A percentile compares a stretch with the other conserved stretches of the same genome.
These are phyloP conservation scores for Solanum etuberosum DNA, from an alignment of 257 asterid species.

Conservation along the genomic window DNA sequence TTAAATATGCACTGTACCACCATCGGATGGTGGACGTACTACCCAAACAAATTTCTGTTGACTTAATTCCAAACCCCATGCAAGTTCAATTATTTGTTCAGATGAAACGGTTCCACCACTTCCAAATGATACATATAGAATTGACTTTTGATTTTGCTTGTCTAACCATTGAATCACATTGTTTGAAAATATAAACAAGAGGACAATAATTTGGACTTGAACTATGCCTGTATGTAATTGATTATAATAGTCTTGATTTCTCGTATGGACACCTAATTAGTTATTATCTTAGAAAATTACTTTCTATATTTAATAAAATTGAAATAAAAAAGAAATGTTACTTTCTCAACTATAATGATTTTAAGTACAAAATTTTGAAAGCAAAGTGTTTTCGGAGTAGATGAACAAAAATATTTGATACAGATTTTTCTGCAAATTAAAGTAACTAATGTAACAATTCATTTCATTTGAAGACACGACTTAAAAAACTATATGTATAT, in stretches of 20 bases:
- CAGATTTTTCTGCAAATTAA: background rate
- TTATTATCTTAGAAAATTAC: no score
- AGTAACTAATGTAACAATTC: background rate
- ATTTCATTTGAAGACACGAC: no score
- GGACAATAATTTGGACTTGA: no score
- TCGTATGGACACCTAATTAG: no score
- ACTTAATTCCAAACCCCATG: background rate
- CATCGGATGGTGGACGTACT: background rate
- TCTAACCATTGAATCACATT: background rate
- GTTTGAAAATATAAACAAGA: background rate
- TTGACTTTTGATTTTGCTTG: background rate
- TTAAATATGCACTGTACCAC: background rate
- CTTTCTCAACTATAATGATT: background rate
- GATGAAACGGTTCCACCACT: conserved; percentile 1
- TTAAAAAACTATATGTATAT: no score
- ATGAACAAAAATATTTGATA: no score
- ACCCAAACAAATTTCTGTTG: background rate
- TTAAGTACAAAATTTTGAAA: background rate
- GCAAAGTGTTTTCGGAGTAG: background rate
- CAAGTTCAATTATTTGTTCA: background rate
- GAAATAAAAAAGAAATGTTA: no score
- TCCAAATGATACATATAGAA: background rate
- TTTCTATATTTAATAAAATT: no score
- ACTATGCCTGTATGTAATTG: no score
- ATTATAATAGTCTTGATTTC: no score